A percentile compares a stretch with the other conserved stretches of the same genome.
Evolutionary conservation across 495 filamentous ascomycete species (phyloP).

Genomic region (Trichoderma asperelloides): DNA sequence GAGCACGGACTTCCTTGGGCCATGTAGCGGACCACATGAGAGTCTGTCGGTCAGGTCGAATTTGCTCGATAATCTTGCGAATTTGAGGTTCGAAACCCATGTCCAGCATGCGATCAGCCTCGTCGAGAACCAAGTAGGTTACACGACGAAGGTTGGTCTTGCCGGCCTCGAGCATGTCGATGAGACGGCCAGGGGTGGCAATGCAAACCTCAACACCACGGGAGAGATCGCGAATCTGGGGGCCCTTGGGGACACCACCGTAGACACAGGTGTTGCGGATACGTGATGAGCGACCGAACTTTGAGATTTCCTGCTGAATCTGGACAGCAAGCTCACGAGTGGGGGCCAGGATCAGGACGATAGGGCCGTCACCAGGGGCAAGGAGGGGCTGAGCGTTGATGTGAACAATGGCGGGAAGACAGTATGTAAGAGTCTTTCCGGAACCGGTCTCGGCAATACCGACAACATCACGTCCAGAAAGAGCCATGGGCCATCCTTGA

Average conservation of each 20-base stretch:
- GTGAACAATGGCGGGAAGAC: slow-evolving; percentile 95
- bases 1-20: slow-evolving; percentile 96
- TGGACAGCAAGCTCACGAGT: slow-evolving; percentile 97
- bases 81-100: slow-evolving; percentile 89
- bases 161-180: slow-evolving; percentile 95
- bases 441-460: slow-evolving; percentile 99
- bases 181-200: slow-evolving; percentile 92
- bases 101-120: slow-evolving; percentile 85
- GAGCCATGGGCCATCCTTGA: slow-evolving; percentile 98
- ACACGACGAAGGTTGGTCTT: slow-evolving; percentile 98
- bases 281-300: slow-evolving; percentile 95
- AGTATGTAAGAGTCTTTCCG: slow-evolving; percentile 98
- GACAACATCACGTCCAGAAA: slow-evolving; percentile 95
- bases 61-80: slow-evolving; percentile 93
- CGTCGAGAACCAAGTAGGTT: slow-evolving; percentile 85
- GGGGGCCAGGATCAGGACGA: slow-evolving; percentile 88
- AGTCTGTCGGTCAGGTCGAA: slow-evolving; percentile 96
- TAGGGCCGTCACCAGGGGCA: slow-evolving; percentile 92
- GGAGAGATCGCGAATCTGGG: slow-evolving; percentile 88
- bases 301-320: slow-evolving; percentile 90
- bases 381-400: slow-evolving; percentile 98
- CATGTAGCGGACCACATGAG: slow-evolving; percentile 99
- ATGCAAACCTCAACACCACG: slow-evolving; percentile 86
- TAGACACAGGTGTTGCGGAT: slow-evolving; percentile 99
- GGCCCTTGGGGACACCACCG: slow-evolving; percentile 94